These are phyloP conservation scores for Cantharellus anzutake DNA, from an alignment of 768 basidiomycete species.

Conservation along the genomic window DNA sequence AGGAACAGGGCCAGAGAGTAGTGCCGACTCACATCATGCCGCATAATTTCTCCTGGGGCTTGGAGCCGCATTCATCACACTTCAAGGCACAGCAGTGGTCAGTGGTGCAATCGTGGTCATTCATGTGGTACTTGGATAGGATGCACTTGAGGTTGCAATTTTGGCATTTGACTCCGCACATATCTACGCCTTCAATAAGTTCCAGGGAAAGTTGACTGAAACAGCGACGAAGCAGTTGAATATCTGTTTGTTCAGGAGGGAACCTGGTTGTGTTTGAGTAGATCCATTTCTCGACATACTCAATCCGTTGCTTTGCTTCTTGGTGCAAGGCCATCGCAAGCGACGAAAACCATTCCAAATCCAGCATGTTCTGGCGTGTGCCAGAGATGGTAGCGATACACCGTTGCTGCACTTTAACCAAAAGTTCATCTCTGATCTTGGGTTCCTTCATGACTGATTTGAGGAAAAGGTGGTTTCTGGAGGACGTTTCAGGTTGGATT, in stretches of 20 bases:
- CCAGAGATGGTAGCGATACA: background rate
- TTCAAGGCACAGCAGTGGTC: background rate
- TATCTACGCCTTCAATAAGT: background rate
- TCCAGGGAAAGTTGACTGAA: background rate
- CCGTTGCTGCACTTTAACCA: background rate
- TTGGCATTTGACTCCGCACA: background rate
- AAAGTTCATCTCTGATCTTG: background rate
- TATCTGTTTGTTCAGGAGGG: conserved; percentile 1
- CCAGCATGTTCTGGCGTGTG: background rate
- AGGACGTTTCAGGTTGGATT: background rate
- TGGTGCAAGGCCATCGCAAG: too few species aligned
- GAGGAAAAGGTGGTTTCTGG: background rate
- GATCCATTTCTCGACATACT: background rate
- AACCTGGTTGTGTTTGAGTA: background rate
- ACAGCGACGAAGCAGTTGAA: background rate
- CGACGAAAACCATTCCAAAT: background rate
- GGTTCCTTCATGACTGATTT: background rate
- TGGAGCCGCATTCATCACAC: background rate
- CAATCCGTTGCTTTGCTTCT: too few species aligned
- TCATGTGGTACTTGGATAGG: background rate
- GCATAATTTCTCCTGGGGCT: background rate
- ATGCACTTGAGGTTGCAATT: background rate
- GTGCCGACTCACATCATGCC: too few species aligned
- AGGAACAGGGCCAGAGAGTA: too few species aligned
- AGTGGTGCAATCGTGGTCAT: background rate